Base-by-base conservation (phyloP, 2,329 filamentous ascomycete species). In the Trichoderma sp. region DNA sequence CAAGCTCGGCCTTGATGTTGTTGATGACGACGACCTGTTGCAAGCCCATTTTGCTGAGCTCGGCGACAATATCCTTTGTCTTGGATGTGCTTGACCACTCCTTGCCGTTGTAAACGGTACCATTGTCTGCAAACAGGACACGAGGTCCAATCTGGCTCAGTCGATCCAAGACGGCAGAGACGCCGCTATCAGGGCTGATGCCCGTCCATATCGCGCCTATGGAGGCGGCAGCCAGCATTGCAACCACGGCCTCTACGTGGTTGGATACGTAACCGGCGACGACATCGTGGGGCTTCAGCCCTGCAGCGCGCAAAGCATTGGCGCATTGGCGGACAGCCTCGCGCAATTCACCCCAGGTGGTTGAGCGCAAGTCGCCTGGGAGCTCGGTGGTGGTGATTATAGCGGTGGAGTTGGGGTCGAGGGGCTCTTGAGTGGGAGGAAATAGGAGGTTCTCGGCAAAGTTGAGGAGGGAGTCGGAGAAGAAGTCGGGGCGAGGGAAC, bases 361-460 rank as follows among this genome's bases (percentile, higher is more conserved):
- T 85, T 66, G 79, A 77, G 60, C 80, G 78, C 32, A 84, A 83
- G 74, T 91, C 86, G 61, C 87, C 84, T 16, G 87, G 88, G 18
- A 83, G 78, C 81, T 98, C 95, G 13, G 93, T 97, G 4, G 88
- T 90, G 30, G 91, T 92, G 74, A 97, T 91, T 56, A 97, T 85
- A 21, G 94, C 94, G 7, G 87, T 80, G 5, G 86, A 83, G 56
- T 88, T 79, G 61, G 90, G 86, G 71, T 90, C 81, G 39, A 78
- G 70, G 30, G 76, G 69, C 43, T 74, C 72, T 54, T 72, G 63
- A 3, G 76, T 75, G 60, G 83, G 84, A 4, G 95, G 95, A 78
- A 90, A 97, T 4, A 99, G 88, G 66, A 98, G 84, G 78, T 99
- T 99, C 81, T 98, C 93, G 30, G 95, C 94, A 77, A 97, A 98